Conservation (phyloP, 192 early-diverging fungal species). For the Jimgerdemannia flammicorona region DNA sequence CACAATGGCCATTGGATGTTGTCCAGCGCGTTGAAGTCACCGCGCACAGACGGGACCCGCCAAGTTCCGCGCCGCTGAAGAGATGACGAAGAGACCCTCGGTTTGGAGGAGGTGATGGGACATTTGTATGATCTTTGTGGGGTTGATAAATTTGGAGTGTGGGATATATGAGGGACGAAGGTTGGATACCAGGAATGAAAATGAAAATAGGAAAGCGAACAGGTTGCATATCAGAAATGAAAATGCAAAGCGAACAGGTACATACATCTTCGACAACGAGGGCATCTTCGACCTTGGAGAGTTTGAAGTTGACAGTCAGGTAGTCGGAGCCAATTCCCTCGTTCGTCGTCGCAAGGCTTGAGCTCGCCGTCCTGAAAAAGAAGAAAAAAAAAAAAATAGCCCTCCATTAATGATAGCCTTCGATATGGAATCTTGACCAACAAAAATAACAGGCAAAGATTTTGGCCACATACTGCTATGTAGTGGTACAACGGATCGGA, state of each 20-base stretch:
- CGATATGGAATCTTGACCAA: too few relatives aligned
- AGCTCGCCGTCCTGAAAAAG: too few relatives aligned
- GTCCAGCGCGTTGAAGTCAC: neutral
- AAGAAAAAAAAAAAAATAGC: too few relatives aligned
- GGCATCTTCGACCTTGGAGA: neutral
- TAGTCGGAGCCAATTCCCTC: neutral
- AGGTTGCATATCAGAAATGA: neutral
- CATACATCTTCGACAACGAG: neutral
- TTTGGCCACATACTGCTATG: neutral
- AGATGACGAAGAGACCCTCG: neutral
- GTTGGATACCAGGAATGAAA: neutral
- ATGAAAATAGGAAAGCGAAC: neutral
- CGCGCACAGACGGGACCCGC: neutral
- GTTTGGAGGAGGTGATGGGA: constrained; percentile 1
- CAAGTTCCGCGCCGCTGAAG: neutral
- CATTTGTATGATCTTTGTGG: neutral
- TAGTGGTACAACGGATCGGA: constrained; percentile 2
- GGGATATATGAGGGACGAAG: neutral
- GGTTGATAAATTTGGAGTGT: too few relatives aligned
- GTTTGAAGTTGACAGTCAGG: neutral
- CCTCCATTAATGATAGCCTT: too few relatives aligned
- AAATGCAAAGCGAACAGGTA: neutral
- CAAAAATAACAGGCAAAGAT: too few relatives aligned
- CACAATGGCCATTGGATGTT: neutral
- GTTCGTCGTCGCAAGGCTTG: neutral